These are phyloP conservation scores for Cladorrhinum sp. DNA, from an alignment of 2,329 filamentous ascomycete species.

Conservation along the genomic window DNA sequence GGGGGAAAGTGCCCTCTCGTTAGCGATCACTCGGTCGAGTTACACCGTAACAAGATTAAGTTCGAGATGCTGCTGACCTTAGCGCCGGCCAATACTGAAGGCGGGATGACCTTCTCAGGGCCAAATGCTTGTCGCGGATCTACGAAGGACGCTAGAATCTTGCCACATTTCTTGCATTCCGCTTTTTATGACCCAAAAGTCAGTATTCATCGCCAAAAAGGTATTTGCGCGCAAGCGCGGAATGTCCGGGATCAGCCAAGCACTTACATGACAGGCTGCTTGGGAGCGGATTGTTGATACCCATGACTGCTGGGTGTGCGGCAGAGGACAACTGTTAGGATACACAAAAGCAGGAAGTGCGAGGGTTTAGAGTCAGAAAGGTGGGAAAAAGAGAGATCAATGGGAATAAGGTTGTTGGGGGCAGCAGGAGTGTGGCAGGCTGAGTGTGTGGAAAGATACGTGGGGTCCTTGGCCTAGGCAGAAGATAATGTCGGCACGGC, in stretches of 20 bases:
- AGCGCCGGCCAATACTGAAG: constrained; percentile 81
- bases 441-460: neutral
- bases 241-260: constrained; percentile 19
- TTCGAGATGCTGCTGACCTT: constrained; percentile 58
- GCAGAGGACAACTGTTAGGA: neutral
- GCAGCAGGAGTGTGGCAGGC: neutral
- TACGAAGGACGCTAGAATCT: constrained; percentile 91
- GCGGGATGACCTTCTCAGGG: constrained; percentile 95
- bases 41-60: neutral
- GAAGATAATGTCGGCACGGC: neutral
- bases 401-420: neutral
- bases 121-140: constrained; percentile 92
- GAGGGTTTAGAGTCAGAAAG: neutral
- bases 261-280: constrained; percentile 66
- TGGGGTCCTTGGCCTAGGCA: constrained; percentile 2
- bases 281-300: constrained; percentile 64
- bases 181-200: constrained; percentile 50
- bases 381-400: neutral
- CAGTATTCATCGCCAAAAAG: constrained; percentile 14
- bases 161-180: constrained; percentile 96
- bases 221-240: constrained; percentile 6
- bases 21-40: neutral
- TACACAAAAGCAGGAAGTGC: neutral
- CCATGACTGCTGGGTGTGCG: constrained; percentile 42
- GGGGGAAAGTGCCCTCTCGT: neutral